A percentile compares a stretch with the other conserved stretches of the same genome.
These are phyloP conservation scores for Aureobasidium sp. DNA, from an alignment of 2,329 filamentous ascomycete species.

Conservation along the genomic window DNA sequence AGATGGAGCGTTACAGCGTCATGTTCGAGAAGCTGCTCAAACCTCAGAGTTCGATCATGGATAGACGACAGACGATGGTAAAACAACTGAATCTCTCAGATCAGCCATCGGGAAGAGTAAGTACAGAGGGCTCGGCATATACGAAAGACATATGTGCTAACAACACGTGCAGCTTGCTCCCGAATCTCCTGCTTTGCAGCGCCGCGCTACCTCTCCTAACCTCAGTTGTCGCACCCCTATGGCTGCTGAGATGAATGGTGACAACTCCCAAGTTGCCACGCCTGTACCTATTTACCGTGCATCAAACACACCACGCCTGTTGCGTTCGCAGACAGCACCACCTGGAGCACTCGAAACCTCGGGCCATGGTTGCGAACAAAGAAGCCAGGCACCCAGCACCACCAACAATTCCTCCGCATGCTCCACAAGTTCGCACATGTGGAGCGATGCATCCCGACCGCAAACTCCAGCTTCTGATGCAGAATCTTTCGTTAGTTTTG, in stretches of 20 bases:
- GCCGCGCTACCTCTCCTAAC: constrained; percentile 7
- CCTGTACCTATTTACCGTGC: constrained; percentile 13
- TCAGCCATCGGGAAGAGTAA: constrained; percentile 2
- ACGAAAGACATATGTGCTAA: neutral
- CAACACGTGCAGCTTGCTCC: constrained; percentile 3
- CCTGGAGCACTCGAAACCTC: constrained; percentile 14
- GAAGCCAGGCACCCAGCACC: neutral
- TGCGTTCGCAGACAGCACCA: constrained; percentile 22
- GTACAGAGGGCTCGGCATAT: neutral
- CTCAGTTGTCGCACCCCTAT: neutral
- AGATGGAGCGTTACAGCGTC: constrained; percentile 83
- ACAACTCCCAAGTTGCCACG: neutral
- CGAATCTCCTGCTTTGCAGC: neutral
- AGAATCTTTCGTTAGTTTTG: constrained; percentile 12
- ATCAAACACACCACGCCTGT: constrained; percentile 15
- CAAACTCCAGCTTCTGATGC: constrained; percentile 18
- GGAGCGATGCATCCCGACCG: constrained; percentile 22
- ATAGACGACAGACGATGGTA: constrained; percentile 22
- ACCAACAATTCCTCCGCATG: constrained; percentile 11
- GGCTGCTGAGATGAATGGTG: neutral
- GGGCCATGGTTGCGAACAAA: constrained; percentile 14
- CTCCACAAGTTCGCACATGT: constrained; percentile 16
- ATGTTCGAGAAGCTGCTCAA: constrained; percentile 79
- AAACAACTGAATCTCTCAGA: constrained; percentile 14
- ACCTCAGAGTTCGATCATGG: constrained; percentile 22